phyloP scores from a whole-genome alignment of 2,329 filamentous ascomycete species.

The Pestalotiopsis sp. region DNA sequence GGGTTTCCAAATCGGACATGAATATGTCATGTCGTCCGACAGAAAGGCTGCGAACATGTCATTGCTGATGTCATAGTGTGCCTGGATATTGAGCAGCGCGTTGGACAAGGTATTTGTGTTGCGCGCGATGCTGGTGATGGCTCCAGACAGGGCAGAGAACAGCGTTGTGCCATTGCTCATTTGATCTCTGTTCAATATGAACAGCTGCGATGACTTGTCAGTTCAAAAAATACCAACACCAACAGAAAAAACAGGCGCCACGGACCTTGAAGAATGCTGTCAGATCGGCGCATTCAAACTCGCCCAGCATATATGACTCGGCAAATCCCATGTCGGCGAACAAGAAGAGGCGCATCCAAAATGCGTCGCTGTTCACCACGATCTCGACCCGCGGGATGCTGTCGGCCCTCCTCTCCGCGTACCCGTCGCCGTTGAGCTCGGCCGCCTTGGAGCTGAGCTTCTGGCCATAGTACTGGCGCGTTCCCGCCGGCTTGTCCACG shows the following conservation, averaged over 20 bases:
- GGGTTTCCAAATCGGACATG: slow-evolving; percentile 67
- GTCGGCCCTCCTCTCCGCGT: slow-evolving; percentile 35
- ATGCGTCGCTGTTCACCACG: slow-evolving; percentile 61
- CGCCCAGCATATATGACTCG: slow-evolving; percentile 73
- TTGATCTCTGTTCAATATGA: slow-evolving; percentile 68
- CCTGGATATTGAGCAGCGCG: slow-evolving; percentile 66
- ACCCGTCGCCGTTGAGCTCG: slow-evolving; percentile 36
- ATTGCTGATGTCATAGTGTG: slow-evolving; percentile 78
- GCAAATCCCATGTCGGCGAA: slow-evolving; percentile 78
- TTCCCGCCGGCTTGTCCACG: slow-evolving; percentile 47
- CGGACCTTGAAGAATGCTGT: slow-evolving; percentile 68
- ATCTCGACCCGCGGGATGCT: slow-evolving; percentile 53
- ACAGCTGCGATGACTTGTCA: slow-evolving; percentile 53
- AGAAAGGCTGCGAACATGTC: slow-evolving; percentile 76
- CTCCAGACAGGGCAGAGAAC: slow-evolving; percentile 60
- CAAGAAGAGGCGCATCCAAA: slow-evolving; percentile 70
- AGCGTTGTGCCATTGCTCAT: slow-evolving; percentile 67
- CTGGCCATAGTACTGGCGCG: slow-evolving; percentile 47
- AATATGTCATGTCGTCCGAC: slow-evolving; percentile 78
- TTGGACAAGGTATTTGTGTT: slow-evolving; percentile 61
- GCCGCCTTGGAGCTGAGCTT: slow-evolving; percentile 40
- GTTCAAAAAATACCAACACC: neutral
- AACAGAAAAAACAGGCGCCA: neutral
- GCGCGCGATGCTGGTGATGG: slow-evolving; percentile 59
- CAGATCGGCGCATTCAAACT: slow-evolving; percentile 68